Evolutionary conservation across 2,329 filamentous ascomycete species (phyloP).

Genomic region (Pestalotiopsis sp.): DNA sequence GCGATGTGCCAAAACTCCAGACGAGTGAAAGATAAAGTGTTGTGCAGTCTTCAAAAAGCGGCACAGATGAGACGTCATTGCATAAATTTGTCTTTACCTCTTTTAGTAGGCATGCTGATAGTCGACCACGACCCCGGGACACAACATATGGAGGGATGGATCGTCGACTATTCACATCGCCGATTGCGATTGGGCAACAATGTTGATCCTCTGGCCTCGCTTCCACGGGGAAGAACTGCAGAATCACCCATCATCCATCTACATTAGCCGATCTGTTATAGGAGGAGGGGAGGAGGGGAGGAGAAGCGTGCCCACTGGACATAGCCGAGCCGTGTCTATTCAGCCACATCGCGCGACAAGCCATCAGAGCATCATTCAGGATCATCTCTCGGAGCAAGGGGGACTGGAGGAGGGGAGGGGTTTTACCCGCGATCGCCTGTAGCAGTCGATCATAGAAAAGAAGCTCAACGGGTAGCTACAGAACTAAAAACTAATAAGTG

Average conservation of each 20-base stretch:
- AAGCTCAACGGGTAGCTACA: background rate
- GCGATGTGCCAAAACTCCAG: background rate
- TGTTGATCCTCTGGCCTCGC: background rate
- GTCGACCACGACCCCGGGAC: background rate
- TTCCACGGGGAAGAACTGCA: background rate
- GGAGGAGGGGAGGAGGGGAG: background rate
- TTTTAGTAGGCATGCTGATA: background rate
- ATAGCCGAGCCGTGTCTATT: background rate
- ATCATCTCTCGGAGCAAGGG: background rate
- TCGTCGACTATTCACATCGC: background rate
- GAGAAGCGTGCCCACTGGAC: background rate
- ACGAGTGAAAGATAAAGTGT: background rate
- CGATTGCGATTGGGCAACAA: background rate
- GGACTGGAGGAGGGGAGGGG: background rate
- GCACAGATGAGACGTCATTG: background rate
- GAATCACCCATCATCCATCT: background rate
- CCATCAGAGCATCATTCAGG: background rate
- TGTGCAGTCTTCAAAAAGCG: background rate
- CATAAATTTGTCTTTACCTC: background rate
- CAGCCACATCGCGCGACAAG: constrained; percentile 5
- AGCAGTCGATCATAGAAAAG: background rate
- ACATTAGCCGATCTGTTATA: background rate
- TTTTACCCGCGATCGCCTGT: background rate
- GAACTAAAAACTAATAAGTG: too few species aligned
- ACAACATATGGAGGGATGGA: background rate